phyloP scores from a whole-genome alignment of 2,329 filamentous ascomycete species.

The Microdochium bolleyi region DNA sequence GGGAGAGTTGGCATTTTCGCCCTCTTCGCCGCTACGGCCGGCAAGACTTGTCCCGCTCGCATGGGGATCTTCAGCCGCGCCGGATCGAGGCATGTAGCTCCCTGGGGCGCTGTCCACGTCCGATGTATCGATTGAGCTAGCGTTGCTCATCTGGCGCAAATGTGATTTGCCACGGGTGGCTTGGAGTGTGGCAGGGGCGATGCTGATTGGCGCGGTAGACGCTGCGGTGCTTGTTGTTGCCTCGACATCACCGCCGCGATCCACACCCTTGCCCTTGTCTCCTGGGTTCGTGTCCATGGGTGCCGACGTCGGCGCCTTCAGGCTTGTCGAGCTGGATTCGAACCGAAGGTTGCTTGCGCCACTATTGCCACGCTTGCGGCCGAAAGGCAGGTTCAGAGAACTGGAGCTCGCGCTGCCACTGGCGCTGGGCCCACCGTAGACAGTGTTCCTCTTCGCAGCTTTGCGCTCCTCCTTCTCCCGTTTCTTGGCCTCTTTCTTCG shows the following conservation, averaged over 20 bases:
- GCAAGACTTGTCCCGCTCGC: conserved; percentile 46
- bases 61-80: conserved; percentile 38
- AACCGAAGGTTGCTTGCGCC: conserved; percentile 13
- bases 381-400: conserved; percentile 53
- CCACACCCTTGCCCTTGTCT: conserved; percentile 64
- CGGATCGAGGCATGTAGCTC: conserved; percentile 33
- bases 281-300: conserved; percentile 21
- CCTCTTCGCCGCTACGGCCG: conserved; percentile 32
- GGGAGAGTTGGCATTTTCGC: conserved; percentile 38
- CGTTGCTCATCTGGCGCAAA: conserved; percentile 76
- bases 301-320: background rate
- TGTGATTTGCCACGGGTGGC: conserved; percentile 58
- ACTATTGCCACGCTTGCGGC: conserved; percentile 52
- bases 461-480: conserved; percentile 80
- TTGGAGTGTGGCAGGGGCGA: conserved; percentile 22
- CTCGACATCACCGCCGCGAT: conserved; percentile 33
- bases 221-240: conserved; percentile 22
- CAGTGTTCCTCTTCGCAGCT: conserved; percentile 55
- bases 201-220: conserved; percentile 34
- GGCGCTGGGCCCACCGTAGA: conserved; percentile 29
- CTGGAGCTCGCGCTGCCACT: conserved; percentile 52
- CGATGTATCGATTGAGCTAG: conserved; percentile 77
- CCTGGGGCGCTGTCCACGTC: conserved; percentile 57
- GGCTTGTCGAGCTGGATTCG: background rate
- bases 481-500: conserved; percentile 75